phyloP scores from a whole-genome alignment of 179 eudicot species.

The Monotropa hypopitys region DNA sequence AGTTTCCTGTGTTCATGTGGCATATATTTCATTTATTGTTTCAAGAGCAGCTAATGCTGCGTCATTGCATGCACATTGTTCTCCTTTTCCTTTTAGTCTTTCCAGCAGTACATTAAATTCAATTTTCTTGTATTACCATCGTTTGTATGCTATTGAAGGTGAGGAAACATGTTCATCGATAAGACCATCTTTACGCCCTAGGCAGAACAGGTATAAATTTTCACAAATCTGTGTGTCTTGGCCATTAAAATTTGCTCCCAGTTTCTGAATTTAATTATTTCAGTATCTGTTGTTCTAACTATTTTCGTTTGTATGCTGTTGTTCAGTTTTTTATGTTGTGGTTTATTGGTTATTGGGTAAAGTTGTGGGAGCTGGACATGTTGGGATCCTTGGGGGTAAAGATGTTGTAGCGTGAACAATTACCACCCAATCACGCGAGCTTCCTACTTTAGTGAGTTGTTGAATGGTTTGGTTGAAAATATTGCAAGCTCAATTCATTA shows the following conservation, averaged over 20 bases:
- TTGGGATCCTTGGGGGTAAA: background rate
- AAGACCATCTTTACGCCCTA: conserved; percentile 36
- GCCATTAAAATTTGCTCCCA: background rate
- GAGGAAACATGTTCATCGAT: conserved; percentile 36
- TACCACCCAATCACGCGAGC: background rate
- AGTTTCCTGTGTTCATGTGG: background rate
- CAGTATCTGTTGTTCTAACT: background rate
- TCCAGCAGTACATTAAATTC: background rate
- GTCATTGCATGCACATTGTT: background rate
- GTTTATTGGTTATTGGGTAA: background rate
- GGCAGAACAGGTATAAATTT: conserved; percentile 49
- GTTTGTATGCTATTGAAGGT: conserved; percentile 28
- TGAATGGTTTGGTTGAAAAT: background rate
- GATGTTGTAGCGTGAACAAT: background rate
- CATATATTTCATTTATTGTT: background rate
- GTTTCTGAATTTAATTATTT: background rate
- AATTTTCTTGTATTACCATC: conserved; percentile 17
- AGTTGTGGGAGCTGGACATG: background rate
- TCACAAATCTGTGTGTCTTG: background rate
- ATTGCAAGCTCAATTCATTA: background rate
- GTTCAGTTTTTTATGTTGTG: background rate
- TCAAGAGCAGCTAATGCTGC: too few species aligned
- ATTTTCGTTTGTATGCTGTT: background rate
- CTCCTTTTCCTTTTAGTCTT: background rate
- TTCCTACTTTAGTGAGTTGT: background rate